Percentiles rank a stretch among this genome's conserved stretches.
phyloP scores from a whole-genome alignment of 108 stramenopile genomes.

The Skeletonema grethae region DNA sequence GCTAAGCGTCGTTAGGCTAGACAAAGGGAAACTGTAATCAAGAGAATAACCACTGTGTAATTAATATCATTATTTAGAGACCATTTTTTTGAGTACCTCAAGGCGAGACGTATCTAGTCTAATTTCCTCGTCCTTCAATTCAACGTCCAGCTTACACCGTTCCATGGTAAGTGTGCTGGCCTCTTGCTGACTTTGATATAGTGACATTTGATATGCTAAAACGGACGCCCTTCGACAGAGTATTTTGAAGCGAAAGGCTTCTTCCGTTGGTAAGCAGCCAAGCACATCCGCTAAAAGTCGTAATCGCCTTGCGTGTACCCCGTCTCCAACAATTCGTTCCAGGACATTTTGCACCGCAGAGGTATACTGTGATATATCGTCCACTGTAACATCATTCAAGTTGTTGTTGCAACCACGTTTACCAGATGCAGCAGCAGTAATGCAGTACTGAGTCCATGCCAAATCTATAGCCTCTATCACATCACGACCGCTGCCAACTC shows the following conservation, averaged over 20 bases:
- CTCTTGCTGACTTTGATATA: conserved; percentile 7
- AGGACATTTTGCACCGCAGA: conserved; percentile 7
- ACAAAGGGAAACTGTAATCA: no score
- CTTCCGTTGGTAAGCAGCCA: not conserved
- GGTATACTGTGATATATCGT: conserved; percentile 9
- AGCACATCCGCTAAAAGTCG: conserved; percentile 26
- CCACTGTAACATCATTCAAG: conserved; percentile 6
- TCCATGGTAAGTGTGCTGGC: not conserved
- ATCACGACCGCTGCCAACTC: conserved; percentile 12
- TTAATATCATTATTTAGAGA: not conserved
- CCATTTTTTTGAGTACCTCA: not conserved
- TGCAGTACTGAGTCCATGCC: conserved; percentile 27
- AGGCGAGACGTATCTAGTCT: not conserved
- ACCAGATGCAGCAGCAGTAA: not conserved
- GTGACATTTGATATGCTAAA: conserved; percentile 2
- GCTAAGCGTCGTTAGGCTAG: not conserved
- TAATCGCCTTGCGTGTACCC: conserved; percentile 17
- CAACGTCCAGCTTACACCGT: not conserved
- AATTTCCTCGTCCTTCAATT: not conserved
- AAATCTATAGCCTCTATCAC: conserved; percentile 23
- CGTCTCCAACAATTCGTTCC: conserved; percentile 29
- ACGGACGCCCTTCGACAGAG: conserved; percentile 15
- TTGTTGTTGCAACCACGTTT: not conserved
- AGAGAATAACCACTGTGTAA: not conserved
- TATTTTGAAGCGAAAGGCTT: not conserved